A percentile compares a stretch with the other conserved stretches of the same genome.
Conservation (phyloP, 345 rosid species). For the Capsella bursapastoris region DNA sequence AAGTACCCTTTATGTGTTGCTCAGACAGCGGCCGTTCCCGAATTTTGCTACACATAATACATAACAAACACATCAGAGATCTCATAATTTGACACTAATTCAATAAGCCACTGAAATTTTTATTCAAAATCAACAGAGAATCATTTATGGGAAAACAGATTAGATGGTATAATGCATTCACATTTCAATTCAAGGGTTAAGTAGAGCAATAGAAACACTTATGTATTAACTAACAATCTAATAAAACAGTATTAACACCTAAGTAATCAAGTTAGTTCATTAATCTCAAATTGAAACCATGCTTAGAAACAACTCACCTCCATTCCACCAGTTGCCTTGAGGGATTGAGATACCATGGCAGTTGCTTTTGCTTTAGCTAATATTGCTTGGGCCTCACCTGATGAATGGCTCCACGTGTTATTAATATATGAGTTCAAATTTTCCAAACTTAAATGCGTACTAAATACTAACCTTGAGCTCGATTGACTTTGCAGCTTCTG, state of each 20-base stretch:
- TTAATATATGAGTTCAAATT: conserved; percentile 1
- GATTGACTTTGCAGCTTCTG: conserved; percentile 45
- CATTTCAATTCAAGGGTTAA: not conserved
- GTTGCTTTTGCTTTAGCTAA: conserved; percentile 87
- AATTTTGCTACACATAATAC: no score
- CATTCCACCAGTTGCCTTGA: conserved; percentile 49
- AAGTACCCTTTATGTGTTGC: no score
- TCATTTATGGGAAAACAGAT: not conserved
- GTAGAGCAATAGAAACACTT: not conserved
- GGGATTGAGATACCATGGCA: not conserved
- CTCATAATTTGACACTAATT: no score
- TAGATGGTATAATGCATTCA: not conserved
- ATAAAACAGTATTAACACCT: conserved; percentile 18
- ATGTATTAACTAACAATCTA: not conserved
- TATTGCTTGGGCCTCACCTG: conserved; percentile 96
- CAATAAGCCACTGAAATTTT: not conserved
- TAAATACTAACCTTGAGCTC: conserved; percentile 13
- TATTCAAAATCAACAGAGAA: not conserved
- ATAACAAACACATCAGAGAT: no score
- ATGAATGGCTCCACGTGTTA: conserved; percentile 13
- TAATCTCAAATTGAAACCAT: conserved; percentile 4
- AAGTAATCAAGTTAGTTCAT: conserved; percentile 20
- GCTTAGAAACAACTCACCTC: conserved; percentile 58
- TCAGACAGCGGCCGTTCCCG: no score
- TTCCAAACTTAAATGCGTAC: not conserved